Evolutionary conservation across 2,329 filamentous ascomycete species (phyloP), one percentile per base, ranked within the genome.

Genomic region (Fusarium lateritium): DNA sequence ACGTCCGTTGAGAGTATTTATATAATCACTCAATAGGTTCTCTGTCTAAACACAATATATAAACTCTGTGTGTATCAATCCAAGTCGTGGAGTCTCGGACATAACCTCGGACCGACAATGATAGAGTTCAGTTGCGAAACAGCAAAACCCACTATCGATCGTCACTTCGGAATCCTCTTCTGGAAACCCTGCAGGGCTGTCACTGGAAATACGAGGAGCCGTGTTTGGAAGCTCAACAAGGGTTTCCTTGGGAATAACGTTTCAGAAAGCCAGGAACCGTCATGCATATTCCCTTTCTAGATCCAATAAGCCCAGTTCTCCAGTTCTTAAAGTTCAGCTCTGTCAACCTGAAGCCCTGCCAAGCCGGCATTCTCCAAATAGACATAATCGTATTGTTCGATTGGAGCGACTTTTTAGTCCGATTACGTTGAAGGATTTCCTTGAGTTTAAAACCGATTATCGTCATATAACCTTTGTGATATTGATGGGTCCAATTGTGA

Each of bases 231-330:
- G 5, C 17, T 2, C n/a, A 14, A 15, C 53, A 65, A 42, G 60
- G 62, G 28, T 44, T 5, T 26, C 17, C 42, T 28, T 22, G 42
- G 7, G 10, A 19, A 6, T 5, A 21, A 3, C 1, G 26, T 65
- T 65, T 65, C 45, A 52, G 33, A 38, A 17, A 3, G 2, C 2
- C 15, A 47, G 7, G 2, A 47, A 26, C 19, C 11, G 45, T 51
- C 17, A 65, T 59, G 60, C 60, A 65, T 47, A 53, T 65, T 59
- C 60, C 62, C 36, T 22, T 65, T 64, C 38, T 0, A 56, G n/a
- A 57, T 65, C n/a, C 7, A 31, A 49, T 47, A 56, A 62, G 60
- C 45, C 60, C 24, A 65, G 7, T 51, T 59, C 53, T 31, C 62
- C 60, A 45, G 24, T 65, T 65, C 22, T 65, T 60, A 65, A 44